Percentiles rank a stretch among this genome's conserved stretches.
phyloP scores from a whole-genome alignment of 2,329 filamentous ascomycete genomes.

The Nigrograna mackinnonii region DNA sequence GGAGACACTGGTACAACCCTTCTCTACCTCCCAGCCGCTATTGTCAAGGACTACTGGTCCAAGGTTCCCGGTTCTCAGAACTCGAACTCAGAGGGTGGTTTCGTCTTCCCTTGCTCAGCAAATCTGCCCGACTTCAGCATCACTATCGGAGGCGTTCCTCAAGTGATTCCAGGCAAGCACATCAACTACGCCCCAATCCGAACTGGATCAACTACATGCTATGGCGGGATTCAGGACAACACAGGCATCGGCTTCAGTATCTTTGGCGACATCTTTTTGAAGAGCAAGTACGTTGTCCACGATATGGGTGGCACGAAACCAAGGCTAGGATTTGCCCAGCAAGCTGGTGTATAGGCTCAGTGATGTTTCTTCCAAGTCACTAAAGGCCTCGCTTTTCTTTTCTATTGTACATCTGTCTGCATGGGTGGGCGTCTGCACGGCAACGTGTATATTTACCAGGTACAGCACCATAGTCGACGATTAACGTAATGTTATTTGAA shows the following conservation, averaged over 20 bases:
- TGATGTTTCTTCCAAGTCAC: too few species aligned
- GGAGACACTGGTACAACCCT: constrained; percentile 74
- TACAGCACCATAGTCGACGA: too few species aligned
- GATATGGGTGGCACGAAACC: constrained; percentile 35
- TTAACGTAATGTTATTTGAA: too few species aligned
- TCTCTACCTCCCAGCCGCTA: constrained; percentile 58
- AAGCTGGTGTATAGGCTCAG: constrained; percentile 32
- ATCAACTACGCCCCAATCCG: constrained; percentile 57
- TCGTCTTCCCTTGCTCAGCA: constrained; percentile 56
- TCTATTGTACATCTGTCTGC: too few species aligned
- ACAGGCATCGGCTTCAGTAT: constrained; percentile 66
- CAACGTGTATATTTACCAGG: too few species aligned
- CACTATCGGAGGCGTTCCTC: constrained; percentile 53
- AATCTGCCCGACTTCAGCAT: constrained; percentile 58
- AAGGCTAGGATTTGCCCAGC: constrained; percentile 49
- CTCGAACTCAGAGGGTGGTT: constrained; percentile 55
- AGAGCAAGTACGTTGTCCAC: constrained; percentile 73
- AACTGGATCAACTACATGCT: constrained; percentile 59
- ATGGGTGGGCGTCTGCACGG: too few species aligned
- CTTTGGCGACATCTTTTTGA: constrained; percentile 79
- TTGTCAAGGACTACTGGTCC: constrained; percentile 64
- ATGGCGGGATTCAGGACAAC: constrained; percentile 73
- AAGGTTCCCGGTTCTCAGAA: constrained; percentile 58
- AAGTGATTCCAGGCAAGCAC: constrained; percentile 56
- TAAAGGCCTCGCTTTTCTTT: too few species aligned